Evolutionary conservation across 176 grass and related monocot species (phyloP).

Genomic region (Oryza coarctata): DNA sequence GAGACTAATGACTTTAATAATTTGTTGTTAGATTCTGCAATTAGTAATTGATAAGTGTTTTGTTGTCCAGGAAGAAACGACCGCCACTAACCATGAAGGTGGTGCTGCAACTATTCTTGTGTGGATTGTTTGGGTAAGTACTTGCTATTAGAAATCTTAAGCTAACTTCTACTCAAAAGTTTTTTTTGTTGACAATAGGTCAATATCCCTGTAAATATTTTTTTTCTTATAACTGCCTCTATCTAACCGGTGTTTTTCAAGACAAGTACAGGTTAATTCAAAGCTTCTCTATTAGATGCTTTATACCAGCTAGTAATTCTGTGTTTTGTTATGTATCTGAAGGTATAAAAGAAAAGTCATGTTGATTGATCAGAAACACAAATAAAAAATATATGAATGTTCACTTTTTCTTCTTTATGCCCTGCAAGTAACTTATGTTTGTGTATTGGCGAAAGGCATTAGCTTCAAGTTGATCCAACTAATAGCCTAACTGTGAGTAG

Average conservation of each 20-base stretch:
- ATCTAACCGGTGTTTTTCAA: background rate
- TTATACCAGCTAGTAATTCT: background rate
- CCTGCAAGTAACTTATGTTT: background rate
- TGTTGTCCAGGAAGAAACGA: slow-evolving; percentile 42
- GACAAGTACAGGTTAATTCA: background rate
- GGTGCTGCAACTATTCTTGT: slow-evolving; percentile 21
- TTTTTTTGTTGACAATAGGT: background rate
- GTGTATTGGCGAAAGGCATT: background rate
- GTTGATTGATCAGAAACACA: background rate
- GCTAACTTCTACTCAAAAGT: background rate
- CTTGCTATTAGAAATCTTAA: background rate
- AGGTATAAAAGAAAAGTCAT: background rate
- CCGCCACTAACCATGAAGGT: slow-evolving; percentile 44
- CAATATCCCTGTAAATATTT: background rate
- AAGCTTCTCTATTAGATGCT: background rate
- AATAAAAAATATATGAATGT: background rate
- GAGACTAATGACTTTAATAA: background rate
- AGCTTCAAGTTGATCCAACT: background rate
- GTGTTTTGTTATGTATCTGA: background rate
- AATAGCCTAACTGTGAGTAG: background rate
- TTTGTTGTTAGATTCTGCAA: background rate
- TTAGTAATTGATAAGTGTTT: background rate
- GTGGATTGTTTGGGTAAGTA: slow-evolving; percentile 47
- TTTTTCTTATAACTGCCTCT: background rate
- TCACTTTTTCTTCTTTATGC: background rate